Conservation (phyloP, 108 stramenopile genomes). For the Licmophora abbreviata region DNA sequence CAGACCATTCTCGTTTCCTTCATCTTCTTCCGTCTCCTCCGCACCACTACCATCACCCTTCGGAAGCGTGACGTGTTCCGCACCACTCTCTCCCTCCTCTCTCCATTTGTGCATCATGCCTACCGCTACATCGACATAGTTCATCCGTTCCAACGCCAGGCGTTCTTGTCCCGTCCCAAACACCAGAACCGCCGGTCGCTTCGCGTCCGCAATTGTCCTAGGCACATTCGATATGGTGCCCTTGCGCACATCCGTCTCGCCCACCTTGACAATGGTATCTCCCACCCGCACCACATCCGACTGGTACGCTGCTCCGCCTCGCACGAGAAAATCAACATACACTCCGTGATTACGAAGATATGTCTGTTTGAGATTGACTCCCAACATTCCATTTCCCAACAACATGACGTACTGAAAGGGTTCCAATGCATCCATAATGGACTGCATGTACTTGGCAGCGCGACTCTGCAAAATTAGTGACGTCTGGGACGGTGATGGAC, state of each 20-base stretch:
- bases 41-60: conserved; percentile 14
- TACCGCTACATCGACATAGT: conserved; percentile 39
- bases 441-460: conserved; percentile 39
- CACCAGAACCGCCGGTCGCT: conserved; percentile 59
- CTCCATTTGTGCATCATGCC: conserved; percentile 34
- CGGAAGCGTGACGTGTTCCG: conserved; percentile 3
- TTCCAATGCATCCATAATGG: conserved; percentile 30
- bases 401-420: conserved; percentile 66
- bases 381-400: conserved; percentile 68
- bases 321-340: conserved; percentile 66
- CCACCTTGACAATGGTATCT: conserved; percentile 57
- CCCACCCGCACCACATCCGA: conserved; percentile 62
- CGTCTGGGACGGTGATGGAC: conserved; percentile 26
- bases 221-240: conserved; percentile 66
- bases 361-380: conserved; percentile 71
- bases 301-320: conserved; percentile 60
- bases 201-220: conserved; percentile 42
- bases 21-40: conserved; percentile 8
- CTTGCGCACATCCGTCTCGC: conserved; percentile 53
- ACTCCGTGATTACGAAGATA: conserved; percentile 71
- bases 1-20: conserved; percentile 1
- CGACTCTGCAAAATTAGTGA: conserved; percentile 34
- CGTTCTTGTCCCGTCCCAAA: conserved; percentile 38
- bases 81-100: conserved; percentile 11
- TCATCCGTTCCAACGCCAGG: conserved; percentile 32